These are phyloP conservation scores for Trypanosoma cruzi DNA, from an alignment of 208 protist species.

Conservation along the genomic window DNA sequence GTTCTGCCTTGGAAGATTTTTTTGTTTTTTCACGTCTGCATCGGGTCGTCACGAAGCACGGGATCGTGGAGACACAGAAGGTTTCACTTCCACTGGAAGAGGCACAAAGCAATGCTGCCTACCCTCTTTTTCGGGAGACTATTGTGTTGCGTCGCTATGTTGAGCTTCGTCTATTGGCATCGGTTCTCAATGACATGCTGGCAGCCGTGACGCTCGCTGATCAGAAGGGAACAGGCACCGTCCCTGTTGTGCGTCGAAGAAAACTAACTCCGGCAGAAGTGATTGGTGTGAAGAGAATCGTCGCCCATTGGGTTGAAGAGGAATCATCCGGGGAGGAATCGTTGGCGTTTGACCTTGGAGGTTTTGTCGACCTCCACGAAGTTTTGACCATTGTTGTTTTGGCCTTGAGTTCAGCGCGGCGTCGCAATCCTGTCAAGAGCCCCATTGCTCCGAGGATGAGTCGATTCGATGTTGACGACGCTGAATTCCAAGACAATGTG, in stretches of 20 bases:
- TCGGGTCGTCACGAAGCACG: conserved; percentile 28
- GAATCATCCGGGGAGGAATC: conserved; percentile 16
- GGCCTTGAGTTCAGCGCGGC: conserved; percentile 5
- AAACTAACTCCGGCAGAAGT: conserved; percentile 34
- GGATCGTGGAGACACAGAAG: conserved; percentile 27
- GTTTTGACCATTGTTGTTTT: conserved; percentile 24
- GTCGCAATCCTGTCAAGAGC: not conserved
- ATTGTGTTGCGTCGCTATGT: conserved; percentile 50
- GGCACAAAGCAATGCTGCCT: not conserved
- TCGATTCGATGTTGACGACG: not conserved
- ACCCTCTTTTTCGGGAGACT: conserved; percentile 27
- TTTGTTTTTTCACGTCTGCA: conserved; percentile 36
- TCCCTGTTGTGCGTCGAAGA: conserved; percentile 4
- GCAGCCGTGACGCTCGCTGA: conserved; percentile 21
- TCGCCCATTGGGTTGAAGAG: conserved; percentile 42
- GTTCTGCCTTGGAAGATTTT: conserved; percentile 33
- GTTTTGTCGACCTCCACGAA: conserved; percentile 46
- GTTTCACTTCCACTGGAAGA: conserved; percentile 7
- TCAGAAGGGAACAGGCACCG: conserved; percentile 14
- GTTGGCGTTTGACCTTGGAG: conserved; percentile 45
- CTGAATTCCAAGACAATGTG: not conserved
- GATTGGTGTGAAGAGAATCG: conserved; percentile 34
- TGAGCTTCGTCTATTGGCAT: conserved; percentile 37
- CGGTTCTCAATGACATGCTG: conserved; percentile 34
- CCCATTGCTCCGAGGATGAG: not conserved